Evolutionary conservation across 257 asterid species (phyloP), one percentile per base, ranked within the genome.

Genomic region (Nicotiana tabacum): DNA sequence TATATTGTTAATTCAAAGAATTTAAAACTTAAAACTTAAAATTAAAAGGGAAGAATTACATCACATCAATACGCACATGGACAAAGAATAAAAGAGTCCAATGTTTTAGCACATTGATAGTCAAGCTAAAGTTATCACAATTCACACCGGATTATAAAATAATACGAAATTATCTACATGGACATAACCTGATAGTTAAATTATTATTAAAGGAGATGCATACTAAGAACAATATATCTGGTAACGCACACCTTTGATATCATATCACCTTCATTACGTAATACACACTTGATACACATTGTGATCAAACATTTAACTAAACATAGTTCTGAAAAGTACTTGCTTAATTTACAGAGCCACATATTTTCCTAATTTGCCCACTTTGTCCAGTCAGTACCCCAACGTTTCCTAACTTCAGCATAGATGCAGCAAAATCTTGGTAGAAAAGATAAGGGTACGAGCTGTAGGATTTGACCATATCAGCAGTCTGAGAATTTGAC

Each of bases 281-380:
- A 16, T 1, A 3, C 77, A 68, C 56, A 68, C 32, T 37, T 68
- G 55, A 37, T 67, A 69, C 10, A 68, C 77, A 9, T 35, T 18
- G 77, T 69, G 35, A 32, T 32, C 78, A 39, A 43, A 70, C n/a
- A 72, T 13, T 46, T 43, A 72, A 74, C 24, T 27, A 48, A 15
- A 46, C 79, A 48, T 27, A 48, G 39, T 70, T 69, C 5, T 37
- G 18, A 70, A 2, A 11, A 46, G 35, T 21, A 74, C 27, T 48
- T 48, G 0, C 8, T 18, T 70, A 24, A 82, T 92, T 92, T 1
- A 91, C 90, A 55, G 83, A 82, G 64, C 89, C 85, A 90, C 98
- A 92, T 85, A 80, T 88, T 62, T 87, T 85, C 72, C 98, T 89
- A 69, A 94, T 88, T 78, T 94, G 90, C 10, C 97, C 98, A 24